Base-by-base conservation (phyloP, 768 basidiomycete species). In the Tubosaeta sp. region DNA sequence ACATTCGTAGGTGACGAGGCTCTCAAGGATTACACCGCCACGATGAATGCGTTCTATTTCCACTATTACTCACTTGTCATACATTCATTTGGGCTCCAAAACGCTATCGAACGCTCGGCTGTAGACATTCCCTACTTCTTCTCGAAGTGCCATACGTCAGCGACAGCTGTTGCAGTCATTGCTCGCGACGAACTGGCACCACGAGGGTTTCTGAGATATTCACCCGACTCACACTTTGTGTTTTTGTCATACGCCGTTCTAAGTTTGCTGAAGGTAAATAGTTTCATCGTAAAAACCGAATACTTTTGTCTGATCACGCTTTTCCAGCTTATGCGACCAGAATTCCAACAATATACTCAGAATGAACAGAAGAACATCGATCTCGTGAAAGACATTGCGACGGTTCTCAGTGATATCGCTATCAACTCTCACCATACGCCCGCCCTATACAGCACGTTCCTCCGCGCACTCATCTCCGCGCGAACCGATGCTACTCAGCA, bases 1-100 rank as follows among this genome's bases (percentile, higher is more conserved):
- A 43, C 21, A 4, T 42, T 14, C 21, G 13, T 50, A 70, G 69
- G 35, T 40, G 60, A 69, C 6, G 64, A 68, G 27, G 57, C 52
- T 22, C 29, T 61, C 52, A 58, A 58, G 46, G 66, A 68, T 25
- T 60, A 71, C 36, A 16, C 45, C 13, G 52, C 55, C 22, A 59
- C 63, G 11, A 61, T 66, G 42, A 76, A 79, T 24, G 73, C 80
- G 57, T 94, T 93, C 63, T 92, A 91, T 66, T 87, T 80, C 71
- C 80, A 90, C 64, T 95, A 95, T 61, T 82, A 86, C 22, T 81
- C 82, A 71, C 80, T 99, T 46, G 90, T 96, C 32, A 73, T 97
- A 51, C 94, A 96, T 64, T 95, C 94, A 1, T 99, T 99, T 59
- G 95, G 95, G 11, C 77, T 99, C 38, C 94, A 99, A 68, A 90